Conservation (phyloP, 1,284 basidiomycete genomes). For the Violaceomyces palustris region DNA sequence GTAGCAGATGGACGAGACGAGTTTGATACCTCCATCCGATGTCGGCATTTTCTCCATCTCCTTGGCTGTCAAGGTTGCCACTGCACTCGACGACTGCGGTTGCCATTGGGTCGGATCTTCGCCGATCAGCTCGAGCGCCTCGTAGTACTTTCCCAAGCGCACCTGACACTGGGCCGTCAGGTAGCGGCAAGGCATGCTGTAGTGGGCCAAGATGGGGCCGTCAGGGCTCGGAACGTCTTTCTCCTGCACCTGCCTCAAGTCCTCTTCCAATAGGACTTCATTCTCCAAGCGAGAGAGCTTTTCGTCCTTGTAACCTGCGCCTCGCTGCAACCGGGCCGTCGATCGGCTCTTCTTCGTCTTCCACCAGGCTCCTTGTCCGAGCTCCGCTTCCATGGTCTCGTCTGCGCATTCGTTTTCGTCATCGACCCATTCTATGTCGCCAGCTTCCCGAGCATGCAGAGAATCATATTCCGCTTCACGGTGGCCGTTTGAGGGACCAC, state of each 20-base stretch:
- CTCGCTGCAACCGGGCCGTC: too few species aligned
- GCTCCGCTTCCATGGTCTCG: too few species aligned
- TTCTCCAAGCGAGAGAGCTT: too few species aligned
- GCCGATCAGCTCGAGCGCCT: conserved; percentile 88
- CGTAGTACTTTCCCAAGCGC: conserved; percentile 84
- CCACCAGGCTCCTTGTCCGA: too few species aligned
- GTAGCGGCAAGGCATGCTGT: conserved; percentile 43
- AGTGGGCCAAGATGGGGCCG: conserved; percentile 40
- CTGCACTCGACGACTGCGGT: conserved; percentile 10
- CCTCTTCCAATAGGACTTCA: conserved; percentile 6
- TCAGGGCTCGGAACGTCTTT: conserved; percentile 11
- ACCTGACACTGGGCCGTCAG: conserved; percentile 86
- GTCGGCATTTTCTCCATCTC: conserved; percentile 34
- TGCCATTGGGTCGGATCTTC: conserved; percentile 54
- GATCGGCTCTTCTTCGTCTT: too few species aligned
- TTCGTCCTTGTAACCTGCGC: too few species aligned
- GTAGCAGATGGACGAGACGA: conserved; percentile 65
- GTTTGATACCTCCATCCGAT: conserved; percentile 53
- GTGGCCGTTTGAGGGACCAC: too few species aligned
- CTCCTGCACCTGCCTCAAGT: conserved; percentile 18
- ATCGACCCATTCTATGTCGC: too few species aligned
- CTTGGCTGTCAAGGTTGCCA: too few species aligned
- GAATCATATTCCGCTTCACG: too few species aligned
- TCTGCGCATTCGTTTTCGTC: too few species aligned
- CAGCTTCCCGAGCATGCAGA: too few species aligned